These are phyloP conservation scores for Rhypophila decipiens DNA, from an alignment of 495 filamentous ascomycete species.

Conservation along the genomic window DNA sequence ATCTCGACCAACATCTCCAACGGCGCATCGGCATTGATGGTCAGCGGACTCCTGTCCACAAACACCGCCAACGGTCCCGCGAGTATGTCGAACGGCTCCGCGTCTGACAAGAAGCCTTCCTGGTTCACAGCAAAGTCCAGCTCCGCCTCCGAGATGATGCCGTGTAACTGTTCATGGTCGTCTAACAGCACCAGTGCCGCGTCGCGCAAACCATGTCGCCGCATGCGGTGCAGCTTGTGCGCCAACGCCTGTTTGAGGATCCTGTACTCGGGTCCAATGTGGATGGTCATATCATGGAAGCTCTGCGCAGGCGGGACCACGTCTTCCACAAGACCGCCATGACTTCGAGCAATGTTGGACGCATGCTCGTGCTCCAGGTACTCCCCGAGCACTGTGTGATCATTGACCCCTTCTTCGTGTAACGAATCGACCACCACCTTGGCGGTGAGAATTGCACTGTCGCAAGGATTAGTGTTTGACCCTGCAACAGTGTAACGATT, in stretches of 20 bases:
- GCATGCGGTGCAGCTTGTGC: constrained; percentile 41
- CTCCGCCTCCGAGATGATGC: constrained; percentile 50
- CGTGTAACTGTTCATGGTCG: constrained; percentile 39
- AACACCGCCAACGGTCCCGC: constrained; percentile 36
- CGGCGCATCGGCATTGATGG: constrained; percentile 44
- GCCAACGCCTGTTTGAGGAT: constrained; percentile 36
- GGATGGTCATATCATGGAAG: constrained; percentile 52
- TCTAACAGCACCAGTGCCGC: constrained; percentile 52
- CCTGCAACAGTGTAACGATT: neutral
- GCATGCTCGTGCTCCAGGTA: constrained; percentile 27
- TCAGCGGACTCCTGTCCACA: constrained; percentile 49
- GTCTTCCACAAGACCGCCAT: constrained; percentile 25
- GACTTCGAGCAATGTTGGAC: constrained; percentile 20
- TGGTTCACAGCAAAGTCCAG: constrained; percentile 44
- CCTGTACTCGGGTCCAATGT: constrained; percentile 36
- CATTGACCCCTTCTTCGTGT: constrained; percentile 48
- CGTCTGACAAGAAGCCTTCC: constrained; percentile 6
- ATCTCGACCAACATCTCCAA: constrained; percentile 54
- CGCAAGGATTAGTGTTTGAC: neutral
- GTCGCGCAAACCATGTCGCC: constrained; percentile 46
- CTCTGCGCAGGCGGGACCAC: constrained; percentile 46
- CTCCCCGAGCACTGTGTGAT: constrained; percentile 28
- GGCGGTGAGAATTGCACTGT: constrained; percentile 45
- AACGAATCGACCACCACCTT: constrained; percentile 53
- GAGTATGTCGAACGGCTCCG: constrained; percentile 38